These are phyloP conservation scores for Plasmodium coatneyi DNA, from an alignment of 169 alveolate species.

Conservation along the genomic window DNA sequence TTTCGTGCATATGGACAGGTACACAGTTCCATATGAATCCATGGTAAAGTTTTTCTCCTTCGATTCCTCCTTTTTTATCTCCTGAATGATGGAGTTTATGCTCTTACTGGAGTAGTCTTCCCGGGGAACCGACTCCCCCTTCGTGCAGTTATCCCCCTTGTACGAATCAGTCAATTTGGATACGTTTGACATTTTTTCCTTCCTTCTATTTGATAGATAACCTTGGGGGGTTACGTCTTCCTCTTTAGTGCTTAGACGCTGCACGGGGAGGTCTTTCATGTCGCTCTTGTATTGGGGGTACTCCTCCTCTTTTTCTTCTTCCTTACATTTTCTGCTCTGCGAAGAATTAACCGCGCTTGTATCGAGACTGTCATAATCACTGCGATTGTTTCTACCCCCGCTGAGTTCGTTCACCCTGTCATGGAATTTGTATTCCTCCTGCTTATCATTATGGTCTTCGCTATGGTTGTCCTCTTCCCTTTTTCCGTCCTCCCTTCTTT, in stretches of 20 bases:
- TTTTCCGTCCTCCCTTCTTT: background rate
- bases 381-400: background rate
- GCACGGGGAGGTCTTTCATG: background rate
- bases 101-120: background rate
- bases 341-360: background rate
- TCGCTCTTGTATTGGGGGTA: background rate
- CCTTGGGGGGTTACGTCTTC: background rate
- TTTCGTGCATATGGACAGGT: constrained; percentile 40
- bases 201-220: background rate
- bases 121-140: background rate
- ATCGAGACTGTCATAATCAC: background rate
- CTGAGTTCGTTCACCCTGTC: background rate
- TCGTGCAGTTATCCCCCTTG: background rate
- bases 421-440: background rate
- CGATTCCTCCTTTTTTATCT: constrained; percentile 67
- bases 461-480: background rate
- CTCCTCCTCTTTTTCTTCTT: background rate
- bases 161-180: background rate
- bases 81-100: constrained; percentile 46
- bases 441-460: background rate
- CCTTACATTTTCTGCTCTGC: background rate
- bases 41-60: constrained; percentile 55
- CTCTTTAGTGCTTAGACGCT: background rate
- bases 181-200: background rate
- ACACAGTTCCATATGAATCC: constrained; percentile 70